Evolutionary conservation across 1,284 basidiomycete species (phyloP).

Genomic region (Trametes pubescens): DNA sequence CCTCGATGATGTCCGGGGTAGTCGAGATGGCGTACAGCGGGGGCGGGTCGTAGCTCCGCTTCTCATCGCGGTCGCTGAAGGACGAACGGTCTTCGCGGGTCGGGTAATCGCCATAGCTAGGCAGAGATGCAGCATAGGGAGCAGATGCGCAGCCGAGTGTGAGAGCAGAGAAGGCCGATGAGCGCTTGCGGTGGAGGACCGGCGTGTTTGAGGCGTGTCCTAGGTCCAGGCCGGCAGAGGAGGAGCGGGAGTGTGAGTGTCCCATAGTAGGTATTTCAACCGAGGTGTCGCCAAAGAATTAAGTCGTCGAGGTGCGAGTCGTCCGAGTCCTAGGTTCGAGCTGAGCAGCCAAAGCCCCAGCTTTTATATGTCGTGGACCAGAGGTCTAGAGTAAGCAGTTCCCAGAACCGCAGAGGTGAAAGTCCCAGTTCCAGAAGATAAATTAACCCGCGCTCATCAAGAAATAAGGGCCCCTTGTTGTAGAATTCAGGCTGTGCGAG

Average conservation of each 20-base stretch:
- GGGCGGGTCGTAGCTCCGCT: conserved; percentile 41
- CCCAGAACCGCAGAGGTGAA: conserved; percentile 30
- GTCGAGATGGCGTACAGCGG: conserved; percentile 42
- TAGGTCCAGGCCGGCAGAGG: conserved; percentile 32
- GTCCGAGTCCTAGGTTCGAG: conserved; percentile 26
- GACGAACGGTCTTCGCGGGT: conserved; percentile 31
- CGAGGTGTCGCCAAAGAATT: conserved; percentile 29
- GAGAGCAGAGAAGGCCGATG: conserved; percentile 39
- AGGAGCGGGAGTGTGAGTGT: conserved; percentile 40
- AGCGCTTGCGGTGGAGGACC: conserved; percentile 39
- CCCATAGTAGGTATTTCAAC: conserved; percentile 39
- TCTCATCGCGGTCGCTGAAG: conserved; percentile 40
- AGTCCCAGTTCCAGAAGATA: conserved; percentile 31
- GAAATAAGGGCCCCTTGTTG: conserved; percentile 30
- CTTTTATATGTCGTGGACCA: conserved; percentile 35
- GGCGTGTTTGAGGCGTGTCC: conserved; percentile 30
- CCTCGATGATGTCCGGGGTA: conserved; percentile 40
- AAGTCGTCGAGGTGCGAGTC: conserved; percentile 24
- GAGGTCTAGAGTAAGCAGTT: conserved; percentile 33
- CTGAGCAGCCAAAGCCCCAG: conserved; percentile 18
- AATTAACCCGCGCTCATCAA: conserved; percentile 37
- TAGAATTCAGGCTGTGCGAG: conserved; percentile 32
- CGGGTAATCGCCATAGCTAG: conserved; percentile 34
- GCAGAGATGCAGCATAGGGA: conserved; percentile 31
- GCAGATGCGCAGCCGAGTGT: conserved; percentile 42